Conservation (phyloP, 352 stramenopile genomes). For the Peronosclerospora sorghi region DNA sequence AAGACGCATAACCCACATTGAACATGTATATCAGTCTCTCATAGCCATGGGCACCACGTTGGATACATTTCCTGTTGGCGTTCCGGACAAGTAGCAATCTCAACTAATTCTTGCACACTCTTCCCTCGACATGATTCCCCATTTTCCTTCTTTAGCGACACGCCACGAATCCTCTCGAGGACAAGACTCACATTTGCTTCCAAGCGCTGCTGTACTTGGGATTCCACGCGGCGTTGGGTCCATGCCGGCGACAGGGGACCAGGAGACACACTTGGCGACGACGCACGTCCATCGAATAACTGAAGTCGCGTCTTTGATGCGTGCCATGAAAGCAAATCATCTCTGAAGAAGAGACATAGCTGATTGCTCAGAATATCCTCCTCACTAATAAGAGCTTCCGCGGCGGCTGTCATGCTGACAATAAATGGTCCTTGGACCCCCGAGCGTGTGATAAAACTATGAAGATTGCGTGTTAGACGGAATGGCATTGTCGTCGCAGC, state of each 20-base stretch:
- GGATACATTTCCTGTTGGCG: slow-evolving; percentile 79
- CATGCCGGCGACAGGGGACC: slow-evolving; percentile 17
- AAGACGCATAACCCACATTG: too few relatives aligned
- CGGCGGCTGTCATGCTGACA: slow-evolving; percentile 68
- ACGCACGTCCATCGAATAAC: slow-evolving; percentile 17
- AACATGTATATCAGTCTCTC: slow-evolving; percentile 6
- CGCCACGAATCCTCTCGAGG: slow-evolving; percentile 62
- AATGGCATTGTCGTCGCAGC: slow-evolving; percentile 80
- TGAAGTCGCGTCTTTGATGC: slow-evolving; percentile 70
- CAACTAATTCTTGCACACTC: slow-evolving; percentile 66
- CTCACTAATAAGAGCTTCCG: slow-evolving; percentile 74
- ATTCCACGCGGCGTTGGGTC: slow-evolving; percentile 52
- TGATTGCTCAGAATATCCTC: slow-evolving; percentile 80
- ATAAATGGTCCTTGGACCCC: slow-evolving; percentile 83
- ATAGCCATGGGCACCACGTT: slow-evolving; percentile 83
- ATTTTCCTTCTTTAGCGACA: slow-evolving; percentile 69
- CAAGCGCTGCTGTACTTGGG: slow-evolving; percentile 74
- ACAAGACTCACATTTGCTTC: slow-evolving; percentile 80
- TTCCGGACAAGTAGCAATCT: slow-evolving; percentile 73
- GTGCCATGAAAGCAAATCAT: slow-evolving; percentile 83
- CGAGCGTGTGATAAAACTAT: slow-evolving; percentile 77
- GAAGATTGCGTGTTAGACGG: slow-evolving; percentile 80
- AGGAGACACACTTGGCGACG: slow-evolving; percentile 11
- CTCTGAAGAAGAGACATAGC: slow-evolving; percentile 81
- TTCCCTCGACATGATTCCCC: slow-evolving; percentile 47